Percentiles rank a stretch among this genome's conserved stretches.
phyloP scores from a whole-genome alignment of 2,329 filamentous ascomycete genomes.

The Mycosphaerella arachidis region DNA sequence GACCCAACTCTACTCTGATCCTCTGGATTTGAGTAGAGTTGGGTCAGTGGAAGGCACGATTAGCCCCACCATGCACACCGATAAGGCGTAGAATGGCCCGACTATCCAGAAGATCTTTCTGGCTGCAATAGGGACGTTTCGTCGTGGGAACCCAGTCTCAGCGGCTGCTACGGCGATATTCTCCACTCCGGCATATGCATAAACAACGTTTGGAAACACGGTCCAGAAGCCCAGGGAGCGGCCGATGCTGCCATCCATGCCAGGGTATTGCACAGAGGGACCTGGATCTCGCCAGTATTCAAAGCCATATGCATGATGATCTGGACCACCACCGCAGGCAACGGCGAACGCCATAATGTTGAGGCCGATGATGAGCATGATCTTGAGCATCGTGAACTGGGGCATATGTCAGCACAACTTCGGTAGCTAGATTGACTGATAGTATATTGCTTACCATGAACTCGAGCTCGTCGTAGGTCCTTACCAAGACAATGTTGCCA shows the following conservation, averaged over 20 bases:
- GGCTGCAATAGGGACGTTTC: slow-evolving; percentile 15
- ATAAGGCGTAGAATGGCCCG: slow-evolving; percentile 32
- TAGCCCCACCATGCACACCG: slow-evolving; percentile 27
- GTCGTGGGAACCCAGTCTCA: slow-evolving; percentile 17
- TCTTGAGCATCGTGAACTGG: slow-evolving; percentile 43
- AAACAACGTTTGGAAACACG: slow-evolving; percentile 13
- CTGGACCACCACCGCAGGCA: slow-evolving; percentile 37
- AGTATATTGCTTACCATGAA: slow-evolving; percentile 25
- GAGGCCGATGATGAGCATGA: slow-evolving; percentile 39
- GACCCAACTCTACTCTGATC: no score
- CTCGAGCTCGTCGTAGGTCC: slow-evolving; percentile 46
- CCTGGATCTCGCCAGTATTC: slow-evolving; percentile 18
- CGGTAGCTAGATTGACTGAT: neutral
- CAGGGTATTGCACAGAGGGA: slow-evolving; percentile 15
- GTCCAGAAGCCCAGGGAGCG: slow-evolving; percentile 23
- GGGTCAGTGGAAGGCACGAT: slow-evolving; percentile 28
- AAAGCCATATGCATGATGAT: slow-evolving; percentile 32
- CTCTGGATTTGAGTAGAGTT: slow-evolving; percentile 30
- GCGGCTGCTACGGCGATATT: slow-evolving; percentile 14
- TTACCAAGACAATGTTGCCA: slow-evolving; percentile 19
- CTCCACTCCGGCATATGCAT: slow-evolving; percentile 14
- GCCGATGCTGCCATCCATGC: slow-evolving; percentile 6
- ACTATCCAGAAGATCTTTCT: slow-evolving; percentile 13
- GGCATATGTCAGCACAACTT: neutral
- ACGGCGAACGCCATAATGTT: slow-evolving; percentile 27